Percentiles rank a stretch among this genome's conserved stretches.
These are phyloP conservation scores for Paspalum notatum DNA, from an alignment of 176 grass and related monocot genomes.

Conservation along the genomic window DNA sequence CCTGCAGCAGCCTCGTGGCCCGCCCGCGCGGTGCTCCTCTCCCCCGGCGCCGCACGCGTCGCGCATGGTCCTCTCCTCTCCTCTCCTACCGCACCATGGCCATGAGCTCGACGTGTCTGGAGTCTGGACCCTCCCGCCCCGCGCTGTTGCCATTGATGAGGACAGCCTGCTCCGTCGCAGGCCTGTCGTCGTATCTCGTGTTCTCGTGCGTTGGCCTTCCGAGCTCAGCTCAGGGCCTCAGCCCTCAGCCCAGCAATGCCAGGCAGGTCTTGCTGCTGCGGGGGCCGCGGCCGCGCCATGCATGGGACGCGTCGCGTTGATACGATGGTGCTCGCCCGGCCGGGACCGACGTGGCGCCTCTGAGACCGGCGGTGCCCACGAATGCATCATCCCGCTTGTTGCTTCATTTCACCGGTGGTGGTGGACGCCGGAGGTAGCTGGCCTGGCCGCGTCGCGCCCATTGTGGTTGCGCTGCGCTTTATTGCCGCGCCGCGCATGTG, in stretches of 20 bases:
- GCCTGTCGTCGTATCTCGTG: slow-evolving; percentile 7
- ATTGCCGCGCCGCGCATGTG: slow-evolving; percentile 15
- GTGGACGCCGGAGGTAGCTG: background rate
- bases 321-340: background rate
- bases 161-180: slow-evolving; percentile 28
- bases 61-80: background rate
- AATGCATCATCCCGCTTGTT: background rate
- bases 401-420: background rate
- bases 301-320: background rate
- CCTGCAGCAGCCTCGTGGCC: slow-evolving; percentile 1
- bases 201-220: background rate
- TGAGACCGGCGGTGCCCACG: background rate
- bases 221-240: background rate
- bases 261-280: background rate
- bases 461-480: slow-evolving; percentile 42
- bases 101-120: slow-evolving; percentile 12
- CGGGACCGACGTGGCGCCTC: background rate
- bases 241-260: background rate
- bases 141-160: slow-evolving; percentile 43
- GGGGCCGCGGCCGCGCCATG: too few species aligned
- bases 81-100: background rate
- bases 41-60: too few species aligned
- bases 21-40: too few species aligned
- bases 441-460: background rate
- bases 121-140: background rate